Evolutionary conservation across 306 rosid genomes (phyloP).

Genomic region (Pterocarpus macrocarpus): DNA sequence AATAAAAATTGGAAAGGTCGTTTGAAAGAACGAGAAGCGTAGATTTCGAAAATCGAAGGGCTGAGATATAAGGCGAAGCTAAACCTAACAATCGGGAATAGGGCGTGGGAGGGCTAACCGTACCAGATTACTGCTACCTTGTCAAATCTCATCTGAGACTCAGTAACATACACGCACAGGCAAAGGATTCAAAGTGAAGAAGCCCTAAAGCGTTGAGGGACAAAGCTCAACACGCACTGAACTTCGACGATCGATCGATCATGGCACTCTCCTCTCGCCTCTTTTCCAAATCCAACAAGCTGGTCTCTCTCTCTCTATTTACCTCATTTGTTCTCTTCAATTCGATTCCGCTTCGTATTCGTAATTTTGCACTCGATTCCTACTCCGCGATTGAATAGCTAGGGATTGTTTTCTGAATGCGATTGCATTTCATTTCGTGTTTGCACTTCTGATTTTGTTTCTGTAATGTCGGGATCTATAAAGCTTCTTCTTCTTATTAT

Average conservation of each 20-base stretch:
- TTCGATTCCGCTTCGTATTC: neutral
- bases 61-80: neutral
- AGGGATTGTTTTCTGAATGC: neutral
- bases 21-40: neutral
- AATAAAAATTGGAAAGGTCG: neutral
- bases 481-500: neutral
- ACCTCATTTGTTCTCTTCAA: neutral
- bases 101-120: neutral
- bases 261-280: conserved; percentile 87
- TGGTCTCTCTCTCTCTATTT: conserved; percentile 53
- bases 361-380: neutral
- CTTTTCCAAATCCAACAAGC: conserved; percentile 73
- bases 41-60: neutral
- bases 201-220: conserved; percentile 40
- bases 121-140: neutral
- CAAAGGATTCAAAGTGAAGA: neutral
- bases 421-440: neutral
- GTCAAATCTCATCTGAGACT: neutral
- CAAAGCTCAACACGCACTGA: conserved; percentile 38
- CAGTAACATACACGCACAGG: neutral
- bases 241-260: conserved; percentile 42
- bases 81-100: neutral
- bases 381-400: neutral
- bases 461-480: conserved; percentile 31
- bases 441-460: neutral